Percentiles rank a stretch among this genome's conserved stretches.
phyloP scores from a whole-genome alignment of 495 filamentous ascomycete species.

The Podospora sp. region DNA sequence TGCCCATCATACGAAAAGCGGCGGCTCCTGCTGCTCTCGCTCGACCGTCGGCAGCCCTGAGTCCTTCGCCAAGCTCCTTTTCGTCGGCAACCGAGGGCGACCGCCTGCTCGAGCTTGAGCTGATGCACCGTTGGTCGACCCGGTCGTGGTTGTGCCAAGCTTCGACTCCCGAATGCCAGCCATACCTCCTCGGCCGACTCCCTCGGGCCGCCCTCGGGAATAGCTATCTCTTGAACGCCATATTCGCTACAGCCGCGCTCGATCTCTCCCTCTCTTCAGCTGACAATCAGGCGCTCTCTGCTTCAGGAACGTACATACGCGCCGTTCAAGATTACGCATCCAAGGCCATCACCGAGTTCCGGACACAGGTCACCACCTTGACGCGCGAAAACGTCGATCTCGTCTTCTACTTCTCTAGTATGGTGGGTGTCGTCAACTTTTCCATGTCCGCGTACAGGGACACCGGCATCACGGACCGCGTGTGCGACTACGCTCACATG shows the following conservation, averaged over 20 bases:
- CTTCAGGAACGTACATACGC: neutral
- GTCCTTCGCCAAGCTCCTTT: neutral
- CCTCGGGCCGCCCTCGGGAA: slow-evolving; percentile 7
- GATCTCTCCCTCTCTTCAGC: neutral
- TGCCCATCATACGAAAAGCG: neutral
- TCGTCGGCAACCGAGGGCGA: neutral
- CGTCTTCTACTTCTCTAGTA: slow-evolving; percentile 9
- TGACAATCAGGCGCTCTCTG: neutral
- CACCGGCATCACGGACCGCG: slow-evolving; percentile 7
- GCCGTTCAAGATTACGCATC: neutral
- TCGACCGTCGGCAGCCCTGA: neutral
- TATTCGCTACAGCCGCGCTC: slow-evolving; percentile 12
- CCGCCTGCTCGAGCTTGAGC: slow-evolving; percentile 18
- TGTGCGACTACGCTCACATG: slow-evolving; percentile 2
- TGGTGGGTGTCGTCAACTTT: neutral
- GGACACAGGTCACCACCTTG: slow-evolving; percentile 1
- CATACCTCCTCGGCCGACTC: slow-evolving; percentile 6
- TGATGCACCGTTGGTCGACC: slow-evolving; percentile 18
- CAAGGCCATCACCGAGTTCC: slow-evolving; percentile 11
- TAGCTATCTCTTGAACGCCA: slow-evolving; percentile 17
- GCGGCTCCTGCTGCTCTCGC: neutral
- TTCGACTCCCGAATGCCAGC: slow-evolving; percentile 11
- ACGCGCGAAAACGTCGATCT: slow-evolving; percentile 14
- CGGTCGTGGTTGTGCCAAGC: neutral
- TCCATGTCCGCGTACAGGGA: neutral